Percentiles rank a stretch among this genome's conserved stretches.
Evolutionary conservation across 208 protist genomes (phyloP).

Genomic region (Endotrypanum monterogeii): DNA sequence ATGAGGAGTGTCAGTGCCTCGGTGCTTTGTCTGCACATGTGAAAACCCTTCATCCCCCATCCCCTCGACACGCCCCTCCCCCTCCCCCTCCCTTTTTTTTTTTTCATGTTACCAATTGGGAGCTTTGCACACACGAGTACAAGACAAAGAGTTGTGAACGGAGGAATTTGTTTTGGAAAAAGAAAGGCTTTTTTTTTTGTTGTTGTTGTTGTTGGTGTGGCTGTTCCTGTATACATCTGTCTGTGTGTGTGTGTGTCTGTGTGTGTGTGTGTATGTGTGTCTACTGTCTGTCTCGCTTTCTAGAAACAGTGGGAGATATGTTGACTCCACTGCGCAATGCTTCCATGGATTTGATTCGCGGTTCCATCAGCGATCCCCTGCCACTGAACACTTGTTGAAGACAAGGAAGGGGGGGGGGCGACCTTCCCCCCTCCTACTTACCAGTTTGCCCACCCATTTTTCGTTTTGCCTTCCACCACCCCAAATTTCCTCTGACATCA

Average conservation of each 20-base stretch:
- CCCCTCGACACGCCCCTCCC: background rate
- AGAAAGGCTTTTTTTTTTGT: too few relatives aligned
- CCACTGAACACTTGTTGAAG: background rate
- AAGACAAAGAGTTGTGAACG: background rate
- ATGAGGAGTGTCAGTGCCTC: too few relatives aligned
- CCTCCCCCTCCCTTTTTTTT: background rate
- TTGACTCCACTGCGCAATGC: background rate
- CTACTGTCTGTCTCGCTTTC: background rate
- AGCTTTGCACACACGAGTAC: too few relatives aligned
- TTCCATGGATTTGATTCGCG: too few relatives aligned
- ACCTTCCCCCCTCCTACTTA: background rate
- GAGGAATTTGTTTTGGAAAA: background rate
- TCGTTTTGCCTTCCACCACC: background rate
- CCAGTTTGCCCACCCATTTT: background rate
- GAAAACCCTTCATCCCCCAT: too few relatives aligned
- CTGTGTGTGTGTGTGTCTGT: background rate
- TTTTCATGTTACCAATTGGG: background rate
- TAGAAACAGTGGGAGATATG: background rate
- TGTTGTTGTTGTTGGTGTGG: background rate
- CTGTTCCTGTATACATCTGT: background rate
- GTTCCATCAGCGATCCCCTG: too few relatives aligned
- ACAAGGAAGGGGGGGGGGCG: background rate
- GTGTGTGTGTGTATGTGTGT: background rate
- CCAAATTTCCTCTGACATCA: too few relatives aligned
- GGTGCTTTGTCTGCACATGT: too few relatives aligned